Conservation (phyloP, 768 basidiomycete genomes). For the Boletus sensibilis region DNA sequence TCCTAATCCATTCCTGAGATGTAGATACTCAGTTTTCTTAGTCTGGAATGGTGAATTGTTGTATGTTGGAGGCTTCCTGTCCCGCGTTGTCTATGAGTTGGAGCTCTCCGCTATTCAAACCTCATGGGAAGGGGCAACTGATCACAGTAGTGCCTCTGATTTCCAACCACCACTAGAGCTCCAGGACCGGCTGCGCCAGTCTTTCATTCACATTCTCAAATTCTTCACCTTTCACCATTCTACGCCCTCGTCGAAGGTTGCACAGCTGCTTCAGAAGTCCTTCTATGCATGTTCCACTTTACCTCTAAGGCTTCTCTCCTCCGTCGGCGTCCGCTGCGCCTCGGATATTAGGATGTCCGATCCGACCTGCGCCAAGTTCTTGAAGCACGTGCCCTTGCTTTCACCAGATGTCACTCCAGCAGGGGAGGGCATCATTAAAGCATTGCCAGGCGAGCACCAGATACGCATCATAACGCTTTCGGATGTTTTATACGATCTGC, state of each 20-base stretch:
- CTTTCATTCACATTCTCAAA: slow-evolving; percentile 75
- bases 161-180: slow-evolving; percentile 40
- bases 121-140: slow-evolving; percentile 53
- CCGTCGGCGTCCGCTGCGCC: slow-evolving; percentile 6
- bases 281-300: slow-evolving; percentile 41
- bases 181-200: slow-evolving; percentile 50
- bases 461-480: neutral
- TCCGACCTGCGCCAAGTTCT: slow-evolving; percentile 64
- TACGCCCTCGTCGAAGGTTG: slow-evolving; percentile 81
- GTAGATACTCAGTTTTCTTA: slow-evolving; percentile 19
- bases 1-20: too few species aligned
- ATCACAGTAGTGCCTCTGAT: slow-evolving; percentile 26
- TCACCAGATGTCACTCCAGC: slow-evolving; percentile 53
- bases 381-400: slow-evolving; percentile 74
- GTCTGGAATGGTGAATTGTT: slow-evolving; percentile 83
- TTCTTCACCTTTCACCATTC: slow-evolving; percentile 91
- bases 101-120: slow-evolving; percentile 20
- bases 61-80: slow-evolving; percentile 10
- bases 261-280: slow-evolving; percentile 63
- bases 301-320: slow-evolving; percentile 8
- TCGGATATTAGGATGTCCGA: slow-evolving; percentile 57
- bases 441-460: neutral
- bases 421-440: slow-evolving; percentile 48
- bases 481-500: slow-evolving; percentile 1
- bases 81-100: slow-evolving; percentile 8